Conservation (phyloP, 257 asterid species). For the Solanum phureja region DNA sequence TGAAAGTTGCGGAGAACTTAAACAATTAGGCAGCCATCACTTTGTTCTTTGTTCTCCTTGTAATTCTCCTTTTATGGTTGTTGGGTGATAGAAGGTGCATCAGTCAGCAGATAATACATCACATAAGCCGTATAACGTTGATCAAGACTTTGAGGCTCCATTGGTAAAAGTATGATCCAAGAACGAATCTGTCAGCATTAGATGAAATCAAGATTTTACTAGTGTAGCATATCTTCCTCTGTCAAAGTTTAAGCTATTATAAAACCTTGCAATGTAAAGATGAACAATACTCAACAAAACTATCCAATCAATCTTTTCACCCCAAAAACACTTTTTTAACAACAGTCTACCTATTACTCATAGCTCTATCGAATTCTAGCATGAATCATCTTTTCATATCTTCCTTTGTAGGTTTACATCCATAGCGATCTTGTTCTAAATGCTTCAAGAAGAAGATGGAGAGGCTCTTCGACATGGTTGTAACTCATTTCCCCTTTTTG, state of each 20-base stretch:
- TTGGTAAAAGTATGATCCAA: no score
- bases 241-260: slow-evolving; percentile 28
- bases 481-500: neutral
- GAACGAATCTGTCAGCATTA: no score
- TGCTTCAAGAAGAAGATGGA: neutral
- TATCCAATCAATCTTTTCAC: neutral
- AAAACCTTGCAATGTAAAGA: slow-evolving; percentile 23
- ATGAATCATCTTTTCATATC: slow-evolving; percentile 65
- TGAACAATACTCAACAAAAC: neutral
- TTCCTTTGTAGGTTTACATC: slow-evolving; percentile 75
- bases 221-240: slow-evolving; percentile 32
- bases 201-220: slow-evolving; percentile 3
- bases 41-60: no score
- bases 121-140: no score
- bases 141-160: no score
- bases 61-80: no score
- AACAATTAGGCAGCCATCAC: no score
- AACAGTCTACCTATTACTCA: slow-evolving; percentile 18
- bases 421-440: slow-evolving; percentile 51
- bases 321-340: neutral
- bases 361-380: slow-evolving; percentile 72
- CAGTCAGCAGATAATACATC: no score
- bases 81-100: no score
- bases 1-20: no score
- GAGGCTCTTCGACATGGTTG: neutral